Evolutionary conservation across 148 eudicot genomes (phyloP).

Genomic region (Rhododendron mucronatum): DNA sequence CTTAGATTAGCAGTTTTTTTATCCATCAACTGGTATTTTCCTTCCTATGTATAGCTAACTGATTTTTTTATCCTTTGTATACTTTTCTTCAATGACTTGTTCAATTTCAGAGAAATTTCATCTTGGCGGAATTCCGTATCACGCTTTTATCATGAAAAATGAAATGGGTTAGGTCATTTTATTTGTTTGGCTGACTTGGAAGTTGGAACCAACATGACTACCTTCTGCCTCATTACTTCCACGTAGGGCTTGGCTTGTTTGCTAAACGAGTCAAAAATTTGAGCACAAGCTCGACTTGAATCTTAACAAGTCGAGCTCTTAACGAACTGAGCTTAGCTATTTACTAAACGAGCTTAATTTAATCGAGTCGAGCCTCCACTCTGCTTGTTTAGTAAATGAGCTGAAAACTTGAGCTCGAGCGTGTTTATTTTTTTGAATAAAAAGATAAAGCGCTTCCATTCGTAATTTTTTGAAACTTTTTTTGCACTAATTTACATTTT

Average conservation of each 20-base stretch:
- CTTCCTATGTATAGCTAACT: neutral
- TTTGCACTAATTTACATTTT: too few relatives aligned
- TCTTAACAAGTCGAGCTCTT: too few relatives aligned
- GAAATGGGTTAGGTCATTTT: neutral
- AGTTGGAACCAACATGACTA: neutral
- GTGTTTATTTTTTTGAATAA: neutral
- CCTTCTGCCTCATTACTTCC: too few relatives aligned
- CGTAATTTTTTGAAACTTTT: neutral
- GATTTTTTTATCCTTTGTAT: neutral
- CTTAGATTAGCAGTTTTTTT: neutral
- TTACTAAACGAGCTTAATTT: too few relatives aligned
- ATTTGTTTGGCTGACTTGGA: neutral
- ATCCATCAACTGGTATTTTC: neutral
- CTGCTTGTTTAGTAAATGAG: too few relatives aligned
- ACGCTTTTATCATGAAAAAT: neutral
- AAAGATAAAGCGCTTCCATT: neutral
- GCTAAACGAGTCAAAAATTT: too few relatives aligned
- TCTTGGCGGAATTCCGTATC: neutral
- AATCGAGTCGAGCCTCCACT: too few relatives aligned
- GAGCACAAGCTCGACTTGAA: too few relatives aligned
- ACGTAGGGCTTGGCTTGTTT: too few relatives aligned
- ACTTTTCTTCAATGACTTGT: neutral
- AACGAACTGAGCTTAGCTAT: too few relatives aligned
- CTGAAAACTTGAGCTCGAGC: too few relatives aligned
- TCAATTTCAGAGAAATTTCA: neutral